These are phyloP conservation scores for Fusarium sp. DNA, from an alignment of 2,329 filamentous ascomycete species.

Conservation along the genomic window DNA sequence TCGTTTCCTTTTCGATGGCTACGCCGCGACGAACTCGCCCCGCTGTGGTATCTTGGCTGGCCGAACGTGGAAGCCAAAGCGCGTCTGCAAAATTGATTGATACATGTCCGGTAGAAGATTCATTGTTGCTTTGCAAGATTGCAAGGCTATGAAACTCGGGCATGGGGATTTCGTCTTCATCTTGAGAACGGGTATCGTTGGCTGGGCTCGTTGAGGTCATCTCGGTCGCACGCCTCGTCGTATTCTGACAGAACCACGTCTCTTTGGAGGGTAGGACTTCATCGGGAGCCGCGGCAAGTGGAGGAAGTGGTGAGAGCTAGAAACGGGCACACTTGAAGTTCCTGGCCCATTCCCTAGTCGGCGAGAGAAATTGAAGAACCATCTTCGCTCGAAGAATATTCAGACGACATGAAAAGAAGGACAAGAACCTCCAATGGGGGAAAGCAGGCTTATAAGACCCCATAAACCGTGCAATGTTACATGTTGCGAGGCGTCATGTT, in stretches of 20 bases:
- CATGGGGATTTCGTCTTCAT: constrained; percentile 29
- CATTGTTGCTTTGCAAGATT: constrained; percentile 8
- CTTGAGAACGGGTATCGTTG: constrained; percentile 25
- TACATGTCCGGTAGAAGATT: constrained; percentile 21
- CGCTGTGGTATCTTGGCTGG: constrained; percentile 30
- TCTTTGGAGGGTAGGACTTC: background rate
- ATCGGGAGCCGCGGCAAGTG: background rate
- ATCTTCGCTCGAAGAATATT: background rate
- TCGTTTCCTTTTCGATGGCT: constrained; percentile 30
- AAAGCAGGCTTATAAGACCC: background rate
- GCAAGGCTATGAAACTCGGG: constrained; percentile 32
- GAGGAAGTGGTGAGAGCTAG: background rate
- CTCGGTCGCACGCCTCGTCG: constrained; percentile 18
- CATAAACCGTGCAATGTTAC: background rate
- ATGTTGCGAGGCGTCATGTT: constrained; percentile 22
- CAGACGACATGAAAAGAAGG: background rate
- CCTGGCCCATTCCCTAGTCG: background rate
- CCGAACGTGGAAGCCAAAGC: constrained; percentile 29
- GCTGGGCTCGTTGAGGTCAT: constrained; percentile 31
- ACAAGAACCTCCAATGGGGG: background rate
- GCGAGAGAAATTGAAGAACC: background rate
- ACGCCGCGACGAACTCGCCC: constrained; percentile 34
- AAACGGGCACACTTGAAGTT: background rate
- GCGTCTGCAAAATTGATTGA: constrained; percentile 17
- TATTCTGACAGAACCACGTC: constrained; percentile 32